Base-by-base conservation (phyloP, 768 basidiomycete genomes). In the Pisolithus tinctorius region DNA sequence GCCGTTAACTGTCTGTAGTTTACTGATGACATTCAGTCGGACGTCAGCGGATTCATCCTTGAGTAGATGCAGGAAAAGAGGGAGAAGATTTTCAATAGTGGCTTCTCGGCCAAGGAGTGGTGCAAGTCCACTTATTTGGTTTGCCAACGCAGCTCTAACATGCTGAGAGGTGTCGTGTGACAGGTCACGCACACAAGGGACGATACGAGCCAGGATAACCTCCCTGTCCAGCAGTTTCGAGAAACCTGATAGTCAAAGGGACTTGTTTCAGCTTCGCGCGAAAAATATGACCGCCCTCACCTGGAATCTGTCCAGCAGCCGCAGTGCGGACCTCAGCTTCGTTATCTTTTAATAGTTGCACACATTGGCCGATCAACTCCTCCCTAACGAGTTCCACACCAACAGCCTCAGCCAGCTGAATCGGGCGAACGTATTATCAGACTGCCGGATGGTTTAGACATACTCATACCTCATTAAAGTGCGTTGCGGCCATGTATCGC, bases 41-140 rank as follows among this genome's bases (percentile, higher is more conserved):
- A 99, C 96, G 62, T 99, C 96, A 4, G 94, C 92, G 75, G 97
- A 98, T 63, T 99, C 96, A 61, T 99, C 96, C 72, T 98, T 99
- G 48, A 99, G 74, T 42, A 99, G 78, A 62, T 93, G 93, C 43
- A 99, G 77, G 82, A 98, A 99, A 20, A 98, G 76, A 11, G 94
- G 96, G 16, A 98, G 77, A n/a, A 98, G 79, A 64, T 99, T 86
- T 67, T 99, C 94, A 62, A 94, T 88, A 9, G 96, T 99, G 2
- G 93, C 79, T 50, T 94, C 92, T 57, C 88, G 89, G 59, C 90
- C 93, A 17, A 98, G 80, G 37, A 98, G 77, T 44, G 96, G 95
- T 4, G 95, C 94, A 47, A 99, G 82, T 20, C 96, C 96, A 57
- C 86, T 93, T 61, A 99, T 96, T 65, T 98, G 93, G 58, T 83